Percentiles rank a stretch among this genome's conserved stretches.
These are phyloP conservation scores for Kwoniella sp. DNA, from an alignment of 768 basidiomycete genomes.

Conservation along the genomic window DNA sequence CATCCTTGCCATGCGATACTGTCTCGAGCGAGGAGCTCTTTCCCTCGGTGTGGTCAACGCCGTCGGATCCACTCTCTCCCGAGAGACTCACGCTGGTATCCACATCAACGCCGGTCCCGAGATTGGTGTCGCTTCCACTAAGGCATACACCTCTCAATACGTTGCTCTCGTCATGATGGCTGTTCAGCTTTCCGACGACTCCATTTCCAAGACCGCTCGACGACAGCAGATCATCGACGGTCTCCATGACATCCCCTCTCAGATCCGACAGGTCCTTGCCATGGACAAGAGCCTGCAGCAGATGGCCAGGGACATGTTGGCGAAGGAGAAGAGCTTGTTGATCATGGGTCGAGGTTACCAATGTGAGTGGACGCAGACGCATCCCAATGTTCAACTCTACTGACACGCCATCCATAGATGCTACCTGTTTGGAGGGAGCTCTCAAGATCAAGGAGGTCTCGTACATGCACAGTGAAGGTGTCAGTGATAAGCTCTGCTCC, in stretches of 20 bases:
- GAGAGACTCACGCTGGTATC: slow-evolving; percentile 98
- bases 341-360: slow-evolving; percentile 99
- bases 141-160: slow-evolving; percentile 99
- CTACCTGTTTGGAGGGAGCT: slow-evolving; percentile 96
- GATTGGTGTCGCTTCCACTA: slow-evolving; percentile 98
- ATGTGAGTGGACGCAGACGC: slow-evolving; percentile 43
- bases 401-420: slow-evolving; percentile 62
- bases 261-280: slow-evolving; percentile 84
- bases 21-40: slow-evolving; percentile 91
- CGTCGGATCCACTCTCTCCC: slow-evolving; percentile 94
- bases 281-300: slow-evolving; percentile 75
- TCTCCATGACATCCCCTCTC: slow-evolving; percentile 81
- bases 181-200: slow-evolving; percentile 95
- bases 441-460: slow-evolving; percentile 99
- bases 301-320: slow-evolving; percentile 72
- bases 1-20: slow-evolving; percentile 93
- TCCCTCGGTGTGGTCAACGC: slow-evolving; percentile 98
- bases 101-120: slow-evolving; percentile 94
- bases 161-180: slow-evolving; percentile 98
- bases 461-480: slow-evolving; percentile 64
- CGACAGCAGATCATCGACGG: slow-evolving; percentile 91
- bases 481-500: slow-evolving; percentile 29
- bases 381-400: neutral
- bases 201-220: slow-evolving; percentile 86
- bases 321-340: slow-evolving; percentile 76